Evolutionary conservation across 2,329 filamentous ascomycete genomes (phyloP).

Genomic region (Trichoderma brevicompactum): DNA sequence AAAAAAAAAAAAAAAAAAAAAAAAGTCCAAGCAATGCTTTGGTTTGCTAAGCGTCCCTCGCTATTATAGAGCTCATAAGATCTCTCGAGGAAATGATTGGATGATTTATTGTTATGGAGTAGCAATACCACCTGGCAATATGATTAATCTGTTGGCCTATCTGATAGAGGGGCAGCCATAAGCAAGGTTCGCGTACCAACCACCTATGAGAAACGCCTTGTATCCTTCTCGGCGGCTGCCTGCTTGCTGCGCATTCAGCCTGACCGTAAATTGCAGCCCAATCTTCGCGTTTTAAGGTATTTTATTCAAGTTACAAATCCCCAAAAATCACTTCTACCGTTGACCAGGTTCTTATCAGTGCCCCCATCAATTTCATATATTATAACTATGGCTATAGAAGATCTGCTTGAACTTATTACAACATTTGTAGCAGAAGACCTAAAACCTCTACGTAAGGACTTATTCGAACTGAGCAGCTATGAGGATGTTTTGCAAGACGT

Average conservation of each 20-base stretch:
- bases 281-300: not conserved
- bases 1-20: no score
- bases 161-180: no score
- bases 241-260: conserved; percentile 2
- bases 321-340: not conserved
- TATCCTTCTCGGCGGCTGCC: not conserved
- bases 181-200: no score
- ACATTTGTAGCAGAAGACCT: not conserved
- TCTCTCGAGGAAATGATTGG: no score
- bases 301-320: not conserved
- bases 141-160: no score
- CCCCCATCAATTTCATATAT: no score
- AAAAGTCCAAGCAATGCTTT: no score
- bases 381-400: not conserved
- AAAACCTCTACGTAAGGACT: not conserved
- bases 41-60: no score
- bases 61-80: no score
- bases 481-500: not conserved
- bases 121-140: no score
- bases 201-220: no score
- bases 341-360: not conserved
- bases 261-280: not conserved
- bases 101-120: no score
- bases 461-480: not conserved
- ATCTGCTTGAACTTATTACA: not conserved